Evolutionary conservation across 306 rosid species (phyloP).

Genomic region (Quercus parvula): DNA sequence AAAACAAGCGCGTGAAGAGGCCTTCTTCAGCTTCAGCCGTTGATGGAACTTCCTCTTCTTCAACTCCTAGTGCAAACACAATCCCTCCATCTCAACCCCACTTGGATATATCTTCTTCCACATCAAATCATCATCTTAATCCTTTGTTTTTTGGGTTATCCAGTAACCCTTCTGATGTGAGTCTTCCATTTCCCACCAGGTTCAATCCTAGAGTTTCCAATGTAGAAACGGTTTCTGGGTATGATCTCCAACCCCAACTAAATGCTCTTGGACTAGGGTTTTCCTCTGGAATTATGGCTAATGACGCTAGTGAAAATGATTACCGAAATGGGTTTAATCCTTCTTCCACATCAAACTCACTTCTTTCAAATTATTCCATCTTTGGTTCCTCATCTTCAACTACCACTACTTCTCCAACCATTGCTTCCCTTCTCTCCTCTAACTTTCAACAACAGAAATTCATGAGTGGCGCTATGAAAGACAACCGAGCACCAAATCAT

Average conservation of each 20-base stretch:
- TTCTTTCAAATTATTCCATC: slow-evolving; percentile 52
- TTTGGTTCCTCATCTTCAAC: slow-evolving; percentile 39
- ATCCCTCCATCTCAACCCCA: slow-evolving; percentile 45
- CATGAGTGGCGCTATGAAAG: slow-evolving; percentile 36
- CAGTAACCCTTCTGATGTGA: slow-evolving; percentile 39
- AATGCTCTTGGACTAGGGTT: slow-evolving; percentile 54
- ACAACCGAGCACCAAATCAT: slow-evolving; percentile 20
- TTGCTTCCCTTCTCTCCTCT: slow-evolving; percentile 59
- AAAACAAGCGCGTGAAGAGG: slow-evolving; percentile 73
- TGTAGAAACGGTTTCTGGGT: slow-evolving; percentile 31
- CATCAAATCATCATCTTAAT: slow-evolving; percentile 31
- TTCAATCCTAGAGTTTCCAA: slow-evolving; percentile 29
- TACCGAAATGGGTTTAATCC: slow-evolving; percentile 37
- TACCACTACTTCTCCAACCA: slow-evolving; percentile 35
- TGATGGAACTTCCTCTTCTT: slow-evolving; percentile 41
- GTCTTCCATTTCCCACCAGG: slow-evolving; percentile 46
- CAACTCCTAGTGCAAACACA: slow-evolving; percentile 31
- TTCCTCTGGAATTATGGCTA: slow-evolving; percentile 34
- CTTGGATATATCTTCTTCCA: slow-evolving; percentile 35
- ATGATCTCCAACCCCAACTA: slow-evolving; percentile 46
- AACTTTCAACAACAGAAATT: slow-evolving; percentile 38
- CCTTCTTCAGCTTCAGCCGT: slow-evolving; percentile 25
- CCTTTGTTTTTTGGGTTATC: slow-evolving; percentile 58
- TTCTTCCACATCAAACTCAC: slow-evolving; percentile 21
- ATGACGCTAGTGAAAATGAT: slow-evolving; percentile 19